Evolutionary conservation across 495 filamentous ascomycete genomes (phyloP), one percentile per base, ranked within the genome.

Genomic region (Xylaria intraflava): DNA sequence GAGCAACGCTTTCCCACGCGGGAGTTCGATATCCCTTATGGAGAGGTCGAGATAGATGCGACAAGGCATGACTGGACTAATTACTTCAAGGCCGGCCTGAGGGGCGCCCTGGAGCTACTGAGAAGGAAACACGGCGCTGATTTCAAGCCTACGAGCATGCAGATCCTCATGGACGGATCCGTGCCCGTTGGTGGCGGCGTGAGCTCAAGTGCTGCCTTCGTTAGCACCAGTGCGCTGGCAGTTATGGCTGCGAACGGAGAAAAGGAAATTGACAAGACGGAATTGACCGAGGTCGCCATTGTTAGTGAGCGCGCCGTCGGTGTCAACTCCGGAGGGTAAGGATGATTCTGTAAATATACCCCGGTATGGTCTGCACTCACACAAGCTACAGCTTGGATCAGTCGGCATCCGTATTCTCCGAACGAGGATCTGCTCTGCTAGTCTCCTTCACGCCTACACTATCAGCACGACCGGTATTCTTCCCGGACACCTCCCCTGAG

Each of bases 281-380:
- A 93, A 59, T 69, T 98, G 43, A 83, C 90, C 0, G 90, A 95
- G 64, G 74, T 97, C 31, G 90, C 93, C 14, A 89, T 98, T 49
- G 90, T 96, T 12, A 93, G 89, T 36, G 93, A 98, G 72, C 79
- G 94, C 24, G 86, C 89, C 12, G 94, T 96, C 5, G 93, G 93
- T 26, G 94, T 98, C 36, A 96, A 96, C 68, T 94, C 90, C 5
- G 93, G 93, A 65, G 93, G 91, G 83, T 88, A 71, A 72, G 83
- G 12, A 14, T 19, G n/a, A 19, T 27, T 2, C 12, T 22, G 4
- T 46, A 43, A 23, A 14, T 39, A 31, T 22, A 23, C 22, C 33
- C 29, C 41, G 12, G 3, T 42, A 49, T 47, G 3, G 14, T 11
- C 19, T 24, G 31, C 33, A 46, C 57, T 66, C 16, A 65, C 60